Evolutionary conservation across 768 basidiomycete genomes (phyloP), one percentile per base, ranked within the genome.

Genomic region (Kwoniella heveanensis): DNA sequence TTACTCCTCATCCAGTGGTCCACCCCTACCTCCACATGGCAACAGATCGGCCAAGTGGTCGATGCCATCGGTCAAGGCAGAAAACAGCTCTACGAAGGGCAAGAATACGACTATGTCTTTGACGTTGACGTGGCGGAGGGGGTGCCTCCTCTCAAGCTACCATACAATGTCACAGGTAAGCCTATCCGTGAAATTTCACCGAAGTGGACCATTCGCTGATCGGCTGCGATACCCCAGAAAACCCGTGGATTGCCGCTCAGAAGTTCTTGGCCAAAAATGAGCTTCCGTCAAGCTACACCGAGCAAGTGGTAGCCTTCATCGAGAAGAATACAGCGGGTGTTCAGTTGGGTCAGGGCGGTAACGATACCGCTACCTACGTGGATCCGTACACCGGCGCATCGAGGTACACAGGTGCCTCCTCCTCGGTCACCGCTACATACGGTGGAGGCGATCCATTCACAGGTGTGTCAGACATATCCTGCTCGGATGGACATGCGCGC

Each of bases 51-150:
- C 24, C 90, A 94, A 70, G 94, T 98, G 5, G 92, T 94, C 3
- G 96, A 96, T 74, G 94, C 93, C 21, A 90, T 95, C 55, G 90
- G 93, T 24, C 87, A 88, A 36, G 86, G 87, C n/a, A 85, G 92
- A 61, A 94, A 91, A 80, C 91, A 94, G 80, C 84, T 96, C n/a
- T 89, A 90, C 74, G 80, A 92, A 70, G 96, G 96, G 19, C 88
- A 88, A 75, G 95, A 98, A 81, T 99, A 94, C 75, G 96, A 99
- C 81, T 96, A 96, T 73, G 95, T 99, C n/a, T 97, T 98, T 73
- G 94, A 96, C 74, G 94, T 99, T 36, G 96, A 98, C 73, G 88
- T 97, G 26, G 85, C 91, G 73, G 95, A 96, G 64, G 94, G 93
- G 1, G 87, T 86, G 17, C 94, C 95, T 12, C 88, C 94, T 7